Percentiles rank a stretch among this genome's conserved stretches.
Conservation (phyloP, 805 yeast species). For the Candida germanica region DNA sequence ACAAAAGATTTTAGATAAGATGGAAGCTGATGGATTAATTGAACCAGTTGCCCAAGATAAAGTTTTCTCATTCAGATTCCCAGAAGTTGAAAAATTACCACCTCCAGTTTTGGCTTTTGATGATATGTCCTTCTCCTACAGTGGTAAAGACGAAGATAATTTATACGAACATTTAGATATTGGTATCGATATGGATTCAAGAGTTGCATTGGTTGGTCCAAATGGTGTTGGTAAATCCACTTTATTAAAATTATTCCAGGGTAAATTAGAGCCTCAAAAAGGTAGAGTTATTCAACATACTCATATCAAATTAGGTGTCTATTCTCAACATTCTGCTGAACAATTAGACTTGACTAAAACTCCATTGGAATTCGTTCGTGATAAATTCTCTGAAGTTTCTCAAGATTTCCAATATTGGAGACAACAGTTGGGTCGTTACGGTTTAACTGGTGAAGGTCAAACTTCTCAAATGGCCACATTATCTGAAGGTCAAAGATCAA, state of each 20-base stretch:
- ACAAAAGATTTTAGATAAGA: slow-evolving; percentile 98
- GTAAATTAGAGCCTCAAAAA: slow-evolving; percentile 80
- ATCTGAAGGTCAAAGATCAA: slow-evolving; percentile 98
- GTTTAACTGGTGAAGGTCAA: slow-evolving; percentile 98
- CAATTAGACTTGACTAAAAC: slow-evolving; percentile 94
- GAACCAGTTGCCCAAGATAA: slow-evolving; percentile 90
- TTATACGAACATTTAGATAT: slow-evolving; percentile 88
- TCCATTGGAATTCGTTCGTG: slow-evolving; percentile 95
- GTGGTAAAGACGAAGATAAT: slow-evolving; percentile 78
- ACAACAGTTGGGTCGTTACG: slow-evolving; percentile 95
- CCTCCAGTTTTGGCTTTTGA: slow-evolving; percentile 98
- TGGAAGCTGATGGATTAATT: slow-evolving; percentile 98
- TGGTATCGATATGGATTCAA: slow-evolving; percentile 99
- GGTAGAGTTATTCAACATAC: slow-evolving; percentile 98
- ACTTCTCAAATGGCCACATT: slow-evolving; percentile 98
- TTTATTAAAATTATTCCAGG: slow-evolving; percentile 93
- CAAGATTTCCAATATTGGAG: slow-evolving; percentile 99
- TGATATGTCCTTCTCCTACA: slow-evolving; percentile 89
- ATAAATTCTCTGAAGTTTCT: slow-evolving; percentile 81
- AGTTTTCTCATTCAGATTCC: slow-evolving; percentile 91
- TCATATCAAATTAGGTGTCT: slow-evolving; percentile 96
- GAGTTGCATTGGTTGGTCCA: slow-evolving; percentile 97
- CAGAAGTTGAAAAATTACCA: slow-evolving; percentile 94
- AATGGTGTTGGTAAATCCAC: slow-evolving; percentile 99
- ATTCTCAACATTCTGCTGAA: slow-evolving; percentile 98